These are phyloP conservation scores for Fraxinus dipetala DNA, from an alignment of 305 asterid genomes.

Conservation along the genomic window DNA sequence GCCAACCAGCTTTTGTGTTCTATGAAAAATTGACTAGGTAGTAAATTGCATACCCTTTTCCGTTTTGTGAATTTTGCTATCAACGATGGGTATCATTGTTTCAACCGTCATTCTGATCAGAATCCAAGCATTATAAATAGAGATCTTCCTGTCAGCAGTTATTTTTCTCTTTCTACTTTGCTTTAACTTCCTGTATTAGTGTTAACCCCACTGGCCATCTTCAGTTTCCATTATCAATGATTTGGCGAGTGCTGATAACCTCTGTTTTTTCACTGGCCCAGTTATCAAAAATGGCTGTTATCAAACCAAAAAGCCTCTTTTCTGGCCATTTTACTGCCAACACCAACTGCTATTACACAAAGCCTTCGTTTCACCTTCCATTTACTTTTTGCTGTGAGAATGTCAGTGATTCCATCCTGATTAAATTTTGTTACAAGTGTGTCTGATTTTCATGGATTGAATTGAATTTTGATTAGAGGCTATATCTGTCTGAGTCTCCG, in stretches of 20 bases:
- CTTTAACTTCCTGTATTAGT: not conserved
- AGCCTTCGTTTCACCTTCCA: not conserved
- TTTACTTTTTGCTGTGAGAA: not conserved
- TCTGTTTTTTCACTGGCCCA: not conserved
- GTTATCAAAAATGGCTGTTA: not conserved
- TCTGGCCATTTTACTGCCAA: not conserved
- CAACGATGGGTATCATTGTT: not conserved
- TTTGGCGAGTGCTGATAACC: not conserved
- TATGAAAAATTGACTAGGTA: not conserved
- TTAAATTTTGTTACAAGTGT: not conserved
- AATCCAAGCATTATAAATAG: not conserved
- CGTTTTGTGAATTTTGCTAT: not conserved
- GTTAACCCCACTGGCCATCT: not conserved
- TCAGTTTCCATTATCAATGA: not conserved
- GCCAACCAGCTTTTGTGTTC: not conserved
- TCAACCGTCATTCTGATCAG: not conserved
- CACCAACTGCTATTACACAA: not conserved
- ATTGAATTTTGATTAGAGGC: not conserved
- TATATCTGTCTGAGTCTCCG: not conserved
- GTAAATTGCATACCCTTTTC: not conserved
- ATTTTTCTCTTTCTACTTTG: not conserved
- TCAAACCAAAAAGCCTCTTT: not conserved
- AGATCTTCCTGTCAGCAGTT: not conserved
- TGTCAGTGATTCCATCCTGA: not conserved
- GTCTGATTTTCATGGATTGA: not conserved